Evolutionary conservation across 2,329 filamentous ascomycete species (phyloP).

Genomic region (Colletotrichum tanaceti): DNA sequence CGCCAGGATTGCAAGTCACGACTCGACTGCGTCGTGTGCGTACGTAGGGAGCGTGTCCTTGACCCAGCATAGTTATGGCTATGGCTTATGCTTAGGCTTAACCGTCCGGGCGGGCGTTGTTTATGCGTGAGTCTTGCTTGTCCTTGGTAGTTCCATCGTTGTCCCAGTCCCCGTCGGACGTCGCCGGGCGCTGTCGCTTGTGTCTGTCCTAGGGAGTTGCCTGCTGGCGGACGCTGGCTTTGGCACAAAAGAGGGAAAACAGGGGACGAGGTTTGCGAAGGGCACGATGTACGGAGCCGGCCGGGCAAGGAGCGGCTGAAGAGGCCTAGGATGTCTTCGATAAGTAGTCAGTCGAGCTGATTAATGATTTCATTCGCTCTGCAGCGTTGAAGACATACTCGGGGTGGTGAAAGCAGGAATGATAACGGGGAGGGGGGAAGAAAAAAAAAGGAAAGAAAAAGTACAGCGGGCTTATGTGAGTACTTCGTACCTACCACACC

Average conservation of each 20-base stretch:
- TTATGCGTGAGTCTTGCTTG: slow-evolving; percentile 18
- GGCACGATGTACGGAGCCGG: slow-evolving; percentile 1
- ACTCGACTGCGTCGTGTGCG: not conserved
- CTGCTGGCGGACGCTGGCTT: slow-evolving; percentile 5
- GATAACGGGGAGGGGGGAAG: too few relatives aligned
- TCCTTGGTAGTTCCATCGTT: not conserved
- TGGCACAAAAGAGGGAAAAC: not conserved
- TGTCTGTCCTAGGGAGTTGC: not conserved
- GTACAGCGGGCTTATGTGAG: not conserved
- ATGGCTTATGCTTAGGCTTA: slow-evolving; percentile 21
- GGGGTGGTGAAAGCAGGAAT: not conserved
- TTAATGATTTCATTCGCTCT: not conserved
- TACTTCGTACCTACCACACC: too few relatives aligned
- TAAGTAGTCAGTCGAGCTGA: not conserved
- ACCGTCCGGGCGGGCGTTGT: slow-evolving; percentile 27
- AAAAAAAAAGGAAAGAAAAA: not conserved
- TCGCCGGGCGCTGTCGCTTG: not conserved
- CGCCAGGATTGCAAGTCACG: slow-evolving; percentile 26
- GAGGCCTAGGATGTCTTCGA: not conserved
- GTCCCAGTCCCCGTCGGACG: not conserved
- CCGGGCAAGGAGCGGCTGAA: not conserved
- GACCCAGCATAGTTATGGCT: slow-evolving; percentile 3
- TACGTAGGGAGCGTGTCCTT: not conserved
- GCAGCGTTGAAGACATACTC: not conserved
- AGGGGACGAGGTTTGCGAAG: not conserved